These are phyloP conservation scores for Ceratocystis harringtonii DNA, from an alignment of 2,329 filamentous ascomycete genomes.

Conservation along the genomic window DNA sequence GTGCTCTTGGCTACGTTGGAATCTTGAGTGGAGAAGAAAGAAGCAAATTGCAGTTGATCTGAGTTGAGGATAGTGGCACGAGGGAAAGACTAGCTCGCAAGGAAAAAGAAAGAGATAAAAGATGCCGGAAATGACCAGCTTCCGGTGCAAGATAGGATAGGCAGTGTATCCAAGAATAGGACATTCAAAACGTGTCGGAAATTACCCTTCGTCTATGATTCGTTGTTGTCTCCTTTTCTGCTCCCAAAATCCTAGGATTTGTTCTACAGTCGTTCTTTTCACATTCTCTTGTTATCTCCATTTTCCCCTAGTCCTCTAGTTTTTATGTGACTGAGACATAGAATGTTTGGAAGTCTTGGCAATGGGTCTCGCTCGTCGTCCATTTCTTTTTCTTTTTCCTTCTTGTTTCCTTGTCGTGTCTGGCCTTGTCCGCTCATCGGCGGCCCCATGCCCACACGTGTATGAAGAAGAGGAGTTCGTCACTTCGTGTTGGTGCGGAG, in stretches of 20 bases:
- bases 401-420: not conserved
- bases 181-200: slow-evolving; percentile 4
- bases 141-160: not conserved
- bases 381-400: not conserved
- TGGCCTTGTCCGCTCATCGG: not conserved
- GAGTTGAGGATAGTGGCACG: not conserved
- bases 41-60: not conserved
- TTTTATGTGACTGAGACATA: not conserved
- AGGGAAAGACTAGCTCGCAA: not conserved
- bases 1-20: not conserved
- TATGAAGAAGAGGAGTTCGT: not conserved
- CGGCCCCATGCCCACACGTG: not conserved
- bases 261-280: slow-evolving; percentile 3
- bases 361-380: not conserved
- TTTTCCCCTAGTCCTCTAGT: not conserved
- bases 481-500: not conserved
- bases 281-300: slow-evolving; percentile 2
- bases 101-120: not conserved
- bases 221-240: not conserved
- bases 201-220: not conserved
- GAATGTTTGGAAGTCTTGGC: slow-evolving; percentile 6
- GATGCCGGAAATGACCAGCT: not conserved
- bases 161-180: slow-evolving; percentile 1
- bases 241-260: not conserved
- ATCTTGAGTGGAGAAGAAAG: not conserved